A percentile compares a stretch with the other conserved stretches of the same genome.
phyloP scores from a whole-genome alignment of 805 yeast species.

The Ogataea sp. region DNA sequence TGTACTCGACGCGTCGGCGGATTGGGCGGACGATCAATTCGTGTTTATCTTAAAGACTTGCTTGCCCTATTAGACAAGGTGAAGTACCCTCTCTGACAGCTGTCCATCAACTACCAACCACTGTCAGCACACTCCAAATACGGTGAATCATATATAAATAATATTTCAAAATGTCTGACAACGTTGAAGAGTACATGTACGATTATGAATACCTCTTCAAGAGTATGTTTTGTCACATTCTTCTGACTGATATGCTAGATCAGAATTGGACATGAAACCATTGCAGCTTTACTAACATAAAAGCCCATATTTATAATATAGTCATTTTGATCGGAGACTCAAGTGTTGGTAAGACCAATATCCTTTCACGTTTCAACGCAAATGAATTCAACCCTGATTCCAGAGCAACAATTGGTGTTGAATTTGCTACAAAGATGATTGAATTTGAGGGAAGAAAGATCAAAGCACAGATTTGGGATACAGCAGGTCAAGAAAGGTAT shows the following conservation, averaged over 20 bases:
- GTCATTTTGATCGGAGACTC: slow-evolving; percentile 96
- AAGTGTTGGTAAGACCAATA: slow-evolving; percentile 94
- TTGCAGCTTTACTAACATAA: too few species aligned
- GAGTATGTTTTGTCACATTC: slow-evolving; percentile 25
- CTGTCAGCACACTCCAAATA: too few species aligned
- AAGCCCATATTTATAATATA: too few species aligned
- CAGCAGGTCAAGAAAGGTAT: slow-evolving; percentile 98
- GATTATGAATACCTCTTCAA: slow-evolving; percentile 92
- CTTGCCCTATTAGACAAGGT: too few species aligned
- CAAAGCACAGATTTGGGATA: slow-evolving; percentile 95
- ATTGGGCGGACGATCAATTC: too few species aligned
- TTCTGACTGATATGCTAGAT: too few species aligned
- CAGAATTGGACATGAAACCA: too few species aligned
- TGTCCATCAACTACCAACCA: too few species aligned
- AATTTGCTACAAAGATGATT: slow-evolving; percentile 93
- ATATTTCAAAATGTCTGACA: slow-evolving; percentile 24
- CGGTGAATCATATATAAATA: too few species aligned
- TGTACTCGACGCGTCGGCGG: too few species aligned
- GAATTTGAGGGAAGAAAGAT: slow-evolving; percentile 78
- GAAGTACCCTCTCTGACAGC: too few species aligned
- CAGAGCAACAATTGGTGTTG: slow-evolving; percentile 94
- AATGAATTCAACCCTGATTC: slow-evolving; percentile 94
- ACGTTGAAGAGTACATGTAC: slow-evolving; percentile 59
- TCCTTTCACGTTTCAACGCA: slow-evolving; percentile 87
- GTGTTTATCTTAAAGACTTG: too few species aligned